Base-by-base conservation (phyloP, 495 filamentous ascomycete species). In the Aspergillus hancockii region DNA sequence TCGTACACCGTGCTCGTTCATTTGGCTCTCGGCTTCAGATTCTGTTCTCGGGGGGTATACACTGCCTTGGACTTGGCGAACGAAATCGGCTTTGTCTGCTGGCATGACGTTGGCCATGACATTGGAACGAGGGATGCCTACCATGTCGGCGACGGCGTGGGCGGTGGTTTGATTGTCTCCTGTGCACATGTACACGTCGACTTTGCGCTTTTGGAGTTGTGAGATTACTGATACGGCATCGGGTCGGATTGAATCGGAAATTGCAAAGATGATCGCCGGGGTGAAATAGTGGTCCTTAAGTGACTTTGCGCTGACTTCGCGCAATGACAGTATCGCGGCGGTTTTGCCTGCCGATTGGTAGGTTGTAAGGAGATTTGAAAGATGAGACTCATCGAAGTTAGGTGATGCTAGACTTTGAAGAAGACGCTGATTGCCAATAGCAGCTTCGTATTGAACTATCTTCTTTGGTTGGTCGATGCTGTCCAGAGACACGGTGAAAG, bases 21-120 rank as follows among this genome's bases (percentile, higher is more conserved):
- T 36, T 10, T 41, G 40, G 28, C 51, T 45, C 55, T 49, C 43
- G 40, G 58, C 49, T 59, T 59, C 38, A 43, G 52, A 18, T 57
- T 47, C 49, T 1, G 16, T 47, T 30, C 10, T 30, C 2, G 54
- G 49, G 23, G 50, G 12, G 46, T 45, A 45, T 23, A 55, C 57
- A 32, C 64, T 55, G 28, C 80, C 71, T 69, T 98, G 93, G 1
- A 98, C 81, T 57, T 86, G 86, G 41, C 81, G 81, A 53, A 98
- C 89, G 71, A 94, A 92, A 23, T 85, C 87, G 10, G 91, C 91
- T 74, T 98, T 98, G 59, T 93, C 82, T 5, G 86, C 83, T 0
- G 93, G 93, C 8, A 96, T 81, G 1, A 96, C 90, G 46, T 90
- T 91, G 38, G 93, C 94, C 66, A 96, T 90, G 64, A 98, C 86